Base-by-base conservation (phyloP, 2,329 filamentous ascomycete genomes). In the Epichloe uncinata region DNA sequence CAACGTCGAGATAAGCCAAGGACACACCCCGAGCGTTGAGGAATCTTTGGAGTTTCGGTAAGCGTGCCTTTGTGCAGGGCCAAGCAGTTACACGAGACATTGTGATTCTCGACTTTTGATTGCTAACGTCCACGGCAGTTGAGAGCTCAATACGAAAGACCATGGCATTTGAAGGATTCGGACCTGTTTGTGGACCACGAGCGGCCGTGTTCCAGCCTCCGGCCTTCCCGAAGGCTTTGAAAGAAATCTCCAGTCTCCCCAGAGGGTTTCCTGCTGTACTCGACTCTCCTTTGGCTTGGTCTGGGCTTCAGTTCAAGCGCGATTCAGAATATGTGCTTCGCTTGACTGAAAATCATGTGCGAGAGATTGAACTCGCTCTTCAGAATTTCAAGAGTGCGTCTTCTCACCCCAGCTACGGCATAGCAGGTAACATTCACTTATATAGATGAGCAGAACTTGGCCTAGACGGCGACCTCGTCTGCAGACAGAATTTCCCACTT, bases 401-500 rank as follows among this genome's bases (percentile, higher is more conserved):
- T 6, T 4, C 11, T n/a, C 15, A n/a, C 16, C 22, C 22, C 16
- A 8, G 22, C 22, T 6, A 15, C 9, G 11, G 35, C 12, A 20
- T 18, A 5, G 3, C 42, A 4, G 8, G 37, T 16, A 20, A 40
- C 18, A 5, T 13, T 12, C 20, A 36, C 33, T 47, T 33, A 50
- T 37, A 16, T 5, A 20, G 0, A 45, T 42, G 45, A 49, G 51
- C 48, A 79, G 77, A 66, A 15, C 64, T 78, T 38, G 71, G 69
- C 42, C 64, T 79, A 9, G 75, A 79, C 52, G 76, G 76, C 18
- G 74, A 77, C 52, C 66, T 72, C 44, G 73, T 85, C 47, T 70
- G 66, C 38, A 71, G 72, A 50, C 65, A 71, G 16, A 82, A 72
- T 37, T 86, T 86, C 50, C 75, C 74, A 2, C 70, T 86, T 5